phyloP scores from a whole-genome alignment of 163 green algal genomes.

The Smithsoniella earleae region DNA sequence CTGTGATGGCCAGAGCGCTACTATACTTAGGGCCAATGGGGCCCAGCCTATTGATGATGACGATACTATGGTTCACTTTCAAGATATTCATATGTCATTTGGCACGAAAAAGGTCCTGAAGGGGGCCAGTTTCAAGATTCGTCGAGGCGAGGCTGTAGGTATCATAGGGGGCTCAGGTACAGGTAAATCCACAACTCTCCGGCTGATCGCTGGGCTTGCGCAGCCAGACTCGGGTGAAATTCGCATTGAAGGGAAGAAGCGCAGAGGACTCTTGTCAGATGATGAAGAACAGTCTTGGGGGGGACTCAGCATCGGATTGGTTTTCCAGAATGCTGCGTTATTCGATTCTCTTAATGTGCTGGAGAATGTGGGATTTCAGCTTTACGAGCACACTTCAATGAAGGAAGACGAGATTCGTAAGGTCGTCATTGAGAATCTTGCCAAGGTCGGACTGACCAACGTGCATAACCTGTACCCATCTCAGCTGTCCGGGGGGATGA shows the following conservation, averaged over 20 bases:
- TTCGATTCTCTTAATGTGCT: conserved; percentile 94
- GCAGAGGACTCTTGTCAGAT: conserved; percentile 72
- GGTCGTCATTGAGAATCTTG: conserved; percentile 61
- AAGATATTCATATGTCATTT: conserved; percentile 93
- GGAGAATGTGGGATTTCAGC: conserved; percentile 96
- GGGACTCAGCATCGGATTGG: conserved; percentile 70
- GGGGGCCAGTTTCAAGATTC: conserved; percentile 85
- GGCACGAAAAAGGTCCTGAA: conserved; percentile 84
- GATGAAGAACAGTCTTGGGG: conserved; percentile 34
- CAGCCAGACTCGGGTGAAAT: conserved; percentile 85
- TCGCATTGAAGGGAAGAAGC: conserved; percentile 66
- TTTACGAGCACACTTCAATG: conserved; percentile 88
- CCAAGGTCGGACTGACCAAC: conserved; percentile 73
- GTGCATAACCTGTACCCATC: conserved; percentile 82
- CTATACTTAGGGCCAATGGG: too few relatives aligned
- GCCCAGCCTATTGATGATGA: conserved; percentile 31
- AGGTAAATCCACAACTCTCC: conserved; percentile 94
- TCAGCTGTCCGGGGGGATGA: conserved; percentile 95
- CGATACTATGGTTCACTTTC: conserved; percentile 79
- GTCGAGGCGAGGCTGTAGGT: conserved; percentile 87
- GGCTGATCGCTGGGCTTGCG: conserved; percentile 87
- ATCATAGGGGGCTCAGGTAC: conserved; percentile 96
- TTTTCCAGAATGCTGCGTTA: conserved; percentile 95
- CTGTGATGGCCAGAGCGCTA: too few relatives aligned
- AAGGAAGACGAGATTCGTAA: conserved; percentile 56